Evolutionary conservation across 352 stramenopile genomes (phyloP), one percentile per base, ranked within the genome.

Genomic region (Phytophthora podocarpi): DNA sequence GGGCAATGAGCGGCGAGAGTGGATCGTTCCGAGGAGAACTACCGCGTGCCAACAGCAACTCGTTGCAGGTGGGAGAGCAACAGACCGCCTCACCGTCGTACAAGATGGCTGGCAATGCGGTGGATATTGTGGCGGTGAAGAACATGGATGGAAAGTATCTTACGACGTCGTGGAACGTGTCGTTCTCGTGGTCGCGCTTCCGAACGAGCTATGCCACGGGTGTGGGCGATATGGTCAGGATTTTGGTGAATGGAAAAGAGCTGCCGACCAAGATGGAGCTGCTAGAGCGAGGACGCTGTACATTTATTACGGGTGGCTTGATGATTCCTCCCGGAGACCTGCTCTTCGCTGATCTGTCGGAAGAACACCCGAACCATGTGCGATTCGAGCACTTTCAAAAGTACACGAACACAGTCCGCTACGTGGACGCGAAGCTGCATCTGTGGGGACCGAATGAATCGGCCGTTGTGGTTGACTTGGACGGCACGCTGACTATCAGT

Each of bases 401-500:
- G 32, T 81, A 80, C 6, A 87, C 62, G 11, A 80, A 90, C 42
- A 90, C 80, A 31, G 75, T 88, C 5, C 84, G 86, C 7, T 90
- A 88, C 30, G 73, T 95, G 13, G 86, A 95, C 48, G 67, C 78
- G 32, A 80, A 85, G 26, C 69, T 95, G 36, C 80, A 91, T 65
- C 46, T 94, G 0, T 94, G 85, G 85, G 76, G 78, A 2, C 78
- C 85, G 5, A 90, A 94, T 48, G 85, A 92, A 55, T 90, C 81
- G 13, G 76, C 86, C n/a, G 78, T 93, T 23, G 81, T 95, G 13
- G 84, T 82, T 11, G 85, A 95, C 52, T 74, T 95, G 59, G 85
- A 95, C 53, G 85, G 85, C 13, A 95, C 85, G 16, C 74, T 95
- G 35, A 95, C 85, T 1, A 90, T 92, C 49, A 95, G 80, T 64